phyloP scores from a whole-genome alignment of 2,329 filamentous ascomycete genomes.

The Aaosphaeria arxii region DNA sequence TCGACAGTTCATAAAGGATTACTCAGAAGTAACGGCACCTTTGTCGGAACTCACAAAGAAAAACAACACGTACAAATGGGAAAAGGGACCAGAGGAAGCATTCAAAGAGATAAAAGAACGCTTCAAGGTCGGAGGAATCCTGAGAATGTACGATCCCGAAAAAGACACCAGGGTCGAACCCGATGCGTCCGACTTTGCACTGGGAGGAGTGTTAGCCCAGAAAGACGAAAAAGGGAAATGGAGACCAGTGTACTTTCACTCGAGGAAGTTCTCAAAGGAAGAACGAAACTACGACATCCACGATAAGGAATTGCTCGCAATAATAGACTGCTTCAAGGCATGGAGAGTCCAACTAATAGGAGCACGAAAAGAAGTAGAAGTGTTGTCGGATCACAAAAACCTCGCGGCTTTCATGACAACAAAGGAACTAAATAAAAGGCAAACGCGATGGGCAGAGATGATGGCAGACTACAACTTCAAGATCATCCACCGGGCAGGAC shows the following conservation, averaged over 20 bases:
- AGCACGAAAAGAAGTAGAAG: neutral
- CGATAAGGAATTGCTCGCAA: conserved; percentile 4
- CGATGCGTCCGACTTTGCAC: conserved; percentile 1
- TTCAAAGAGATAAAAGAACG: conserved; percentile 1
- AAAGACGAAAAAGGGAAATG: neutral
- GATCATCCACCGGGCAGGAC: conserved; percentile 1
- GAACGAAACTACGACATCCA: conserved; percentile 2
- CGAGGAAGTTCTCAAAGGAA: neutral
- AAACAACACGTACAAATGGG: neutral
- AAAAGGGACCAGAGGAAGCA: neutral
- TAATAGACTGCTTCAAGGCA: too few relatives aligned
- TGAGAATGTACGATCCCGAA: neutral
- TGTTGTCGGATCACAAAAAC: conserved; percentile 2
- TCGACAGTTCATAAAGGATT: neutral
- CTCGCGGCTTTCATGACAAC: conserved; percentile 1
- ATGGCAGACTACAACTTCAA: conserved; percentile 3
- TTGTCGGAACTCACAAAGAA: conserved; percentile 1
- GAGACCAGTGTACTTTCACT: conserved; percentile 2
- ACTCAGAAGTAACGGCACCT: neutral
- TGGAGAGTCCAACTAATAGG: too few relatives aligned
- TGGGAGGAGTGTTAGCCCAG: neutral
- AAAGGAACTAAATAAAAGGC: neutral
- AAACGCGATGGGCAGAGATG: conserved; percentile 2
- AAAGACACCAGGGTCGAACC: conserved; percentile 1
- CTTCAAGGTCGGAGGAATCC: neutral